Percentiles rank a stretch among this genome's conserved stretches.
These are phyloP conservation scores for Rhodomyrtus psidioides DNA, from an alignment of 441 rosid species.

Conservation along the genomic window DNA sequence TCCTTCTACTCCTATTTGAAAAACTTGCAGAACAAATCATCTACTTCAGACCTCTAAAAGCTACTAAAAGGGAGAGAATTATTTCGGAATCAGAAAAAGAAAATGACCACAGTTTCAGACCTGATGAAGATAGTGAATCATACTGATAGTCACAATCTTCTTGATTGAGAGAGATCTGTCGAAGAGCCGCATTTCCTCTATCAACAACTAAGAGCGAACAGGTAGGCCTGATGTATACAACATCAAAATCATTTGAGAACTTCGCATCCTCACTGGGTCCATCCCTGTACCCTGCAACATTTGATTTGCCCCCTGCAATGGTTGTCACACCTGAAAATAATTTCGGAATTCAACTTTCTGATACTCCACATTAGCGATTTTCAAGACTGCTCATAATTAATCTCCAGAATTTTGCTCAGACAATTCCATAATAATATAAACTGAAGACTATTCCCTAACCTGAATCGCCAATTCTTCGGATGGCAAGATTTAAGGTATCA, in stretches of 20 bases:
- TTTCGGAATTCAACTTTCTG: not conserved
- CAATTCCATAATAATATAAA: not conserved
- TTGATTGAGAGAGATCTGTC: conserved; percentile 79
- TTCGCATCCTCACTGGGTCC: conserved; percentile 99
- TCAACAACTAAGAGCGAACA: conserved; percentile 91
- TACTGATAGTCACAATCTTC: conserved; percentile 82
- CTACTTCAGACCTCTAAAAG: conserved; percentile 38
- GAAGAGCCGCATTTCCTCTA: conserved; percentile 97
- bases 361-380: not conserved
- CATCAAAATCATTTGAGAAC: conserved; percentile 91
- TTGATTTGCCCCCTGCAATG: conserved; percentile 94
- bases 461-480: conserved; percentile 90
- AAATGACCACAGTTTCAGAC: not conserved
- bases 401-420: not conserved
- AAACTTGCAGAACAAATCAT: not conserved
- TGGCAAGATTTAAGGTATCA: conserved; percentile 81
- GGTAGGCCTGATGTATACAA: conserved; percentile 71
- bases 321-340: conserved; percentile 84
- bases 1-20: not conserved
- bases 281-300: conserved; percentile 76
- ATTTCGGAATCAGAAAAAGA: not conserved
- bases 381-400: not conserved
- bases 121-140: conserved; percentile 21
- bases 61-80: conserved; percentile 14
- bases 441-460: conserved; percentile 29